A percentile compares a stretch with the other conserved stretches of the same genome.
These are phyloP conservation scores for Termitomyces sp. DNA, from an alignment of 768 basidiomycete genomes.

Conservation along the genomic window DNA sequence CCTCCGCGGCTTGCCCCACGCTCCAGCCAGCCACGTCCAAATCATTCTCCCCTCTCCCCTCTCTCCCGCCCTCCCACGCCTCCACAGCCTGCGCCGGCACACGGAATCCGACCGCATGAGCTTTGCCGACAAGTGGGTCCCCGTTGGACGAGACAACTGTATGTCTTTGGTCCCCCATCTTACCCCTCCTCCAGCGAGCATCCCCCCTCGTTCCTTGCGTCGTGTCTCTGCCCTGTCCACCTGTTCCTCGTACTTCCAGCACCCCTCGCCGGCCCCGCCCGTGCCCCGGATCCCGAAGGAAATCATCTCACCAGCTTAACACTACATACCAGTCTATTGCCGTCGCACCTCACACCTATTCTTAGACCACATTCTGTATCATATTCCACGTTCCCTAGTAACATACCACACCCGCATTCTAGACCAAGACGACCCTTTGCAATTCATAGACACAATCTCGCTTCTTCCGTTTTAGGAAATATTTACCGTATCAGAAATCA, in stretches of 20 bases:
- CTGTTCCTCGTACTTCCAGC: conserved; percentile 6
- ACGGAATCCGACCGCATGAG: conserved; percentile 16
- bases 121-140: conserved; percentile 34
- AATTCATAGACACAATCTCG: neutral
- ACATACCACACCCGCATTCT: neutral
- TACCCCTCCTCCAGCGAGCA: neutral
- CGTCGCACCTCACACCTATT: neutral
- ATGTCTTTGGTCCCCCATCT: neutral
- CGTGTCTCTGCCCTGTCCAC: conserved; percentile 5
- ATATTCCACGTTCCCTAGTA: neutral
- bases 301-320: neutral
- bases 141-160: conserved; percentile 13
- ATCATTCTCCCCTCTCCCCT: conserved; percentile 68
- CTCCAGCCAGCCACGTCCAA: conserved; percentile 53
- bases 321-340: too few relatives aligned
- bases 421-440: neutral
- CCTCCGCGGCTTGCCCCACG: conserved; percentile 57
- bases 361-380: neutral
- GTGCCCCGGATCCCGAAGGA: conserved; percentile 4
- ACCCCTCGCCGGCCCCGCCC: conserved; percentile 4
- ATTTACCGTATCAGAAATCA: neutral
- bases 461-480: neutral
- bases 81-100: conserved; percentile 10
- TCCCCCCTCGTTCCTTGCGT: conserved; percentile 3
- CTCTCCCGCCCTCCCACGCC: conserved; percentile 28